Percentiles rank a stretch among this genome's conserved stretches.
Conservation (phyloP, 352 stramenopile genomes). For the Phytophthora boehmeriae region DNA sequence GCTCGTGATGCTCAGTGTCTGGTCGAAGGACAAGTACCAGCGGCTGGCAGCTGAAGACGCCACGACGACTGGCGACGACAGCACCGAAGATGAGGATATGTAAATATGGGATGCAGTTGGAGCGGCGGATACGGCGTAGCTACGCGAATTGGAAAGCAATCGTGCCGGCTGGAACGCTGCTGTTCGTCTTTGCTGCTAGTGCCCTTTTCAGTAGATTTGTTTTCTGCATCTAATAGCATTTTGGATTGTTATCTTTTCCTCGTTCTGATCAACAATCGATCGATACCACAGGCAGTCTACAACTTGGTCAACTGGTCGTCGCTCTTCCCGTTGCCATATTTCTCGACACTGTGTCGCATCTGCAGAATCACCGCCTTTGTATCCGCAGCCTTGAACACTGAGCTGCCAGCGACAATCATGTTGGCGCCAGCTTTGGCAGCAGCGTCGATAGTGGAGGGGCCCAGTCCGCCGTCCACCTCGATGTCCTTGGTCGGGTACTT, state of each 20-base stretch:
- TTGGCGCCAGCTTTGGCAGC: slow-evolving; percentile 96
- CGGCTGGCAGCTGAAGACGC: slow-evolving; percentile 57
- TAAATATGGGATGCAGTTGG: slow-evolving; percentile 40
- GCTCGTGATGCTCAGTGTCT: slow-evolving; percentile 78
- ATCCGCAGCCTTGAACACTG: slow-evolving; percentile 90
- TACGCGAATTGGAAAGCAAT: not conserved
- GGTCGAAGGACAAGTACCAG: slow-evolving; percentile 80
- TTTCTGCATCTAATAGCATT: slow-evolving; percentile 36
- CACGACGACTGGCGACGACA: slow-evolving; percentile 37
- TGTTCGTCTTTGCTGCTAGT: slow-evolving; percentile 4
- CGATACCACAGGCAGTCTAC: slow-evolving; percentile 12
- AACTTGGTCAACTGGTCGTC: slow-evolving; percentile 65
- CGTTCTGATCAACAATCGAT: not conserved
- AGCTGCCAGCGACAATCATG: slow-evolving; percentile 97
- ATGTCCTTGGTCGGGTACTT: slow-evolving; percentile 96
- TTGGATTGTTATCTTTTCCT: slow-evolving; percentile 24
- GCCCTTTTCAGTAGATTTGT: slow-evolving; percentile 32
- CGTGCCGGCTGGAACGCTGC: slow-evolving; percentile 8
- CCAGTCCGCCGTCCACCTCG: slow-evolving; percentile 97
- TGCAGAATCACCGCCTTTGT: slow-evolving; percentile 74
- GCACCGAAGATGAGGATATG: slow-evolving; percentile 69
- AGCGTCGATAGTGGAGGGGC: slow-evolving; percentile 92
- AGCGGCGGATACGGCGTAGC: slow-evolving; percentile 1
- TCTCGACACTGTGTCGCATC: slow-evolving; percentile 87
- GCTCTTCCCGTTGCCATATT: slow-evolving; percentile 74